Conservation (phyloP, 345 rosid genomes). For the Eutrema heterophyllum region DNA sequence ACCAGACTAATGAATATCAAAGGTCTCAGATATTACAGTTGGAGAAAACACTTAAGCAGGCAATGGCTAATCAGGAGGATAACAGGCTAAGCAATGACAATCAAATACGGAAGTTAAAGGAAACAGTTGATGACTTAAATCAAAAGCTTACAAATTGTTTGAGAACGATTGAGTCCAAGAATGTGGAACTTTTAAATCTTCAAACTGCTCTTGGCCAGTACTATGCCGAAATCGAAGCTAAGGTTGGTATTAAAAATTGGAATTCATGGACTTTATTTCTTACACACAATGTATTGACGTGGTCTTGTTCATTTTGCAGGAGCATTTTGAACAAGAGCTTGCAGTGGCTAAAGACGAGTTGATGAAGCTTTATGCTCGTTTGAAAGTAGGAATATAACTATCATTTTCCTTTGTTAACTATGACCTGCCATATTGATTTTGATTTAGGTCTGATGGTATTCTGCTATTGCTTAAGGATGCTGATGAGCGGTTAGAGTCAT, state of each 20-base stretch:
- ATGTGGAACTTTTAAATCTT: constrained; percentile 74
- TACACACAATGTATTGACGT: background rate
- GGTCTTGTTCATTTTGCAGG: constrained; percentile 33
- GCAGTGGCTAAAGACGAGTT: constrained; percentile 70
- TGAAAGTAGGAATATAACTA: constrained; percentile 43
- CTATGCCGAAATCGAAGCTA: constrained; percentile 90
- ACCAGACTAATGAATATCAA: constrained; percentile 55
- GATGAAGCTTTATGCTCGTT: constrained; percentile 45
- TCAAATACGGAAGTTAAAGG: constrained; percentile 56
- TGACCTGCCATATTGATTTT: background rate
- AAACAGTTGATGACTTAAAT: constrained; percentile 55
- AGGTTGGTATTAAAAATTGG: constrained; percentile 37
- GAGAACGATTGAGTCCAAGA: constrained; percentile 59
- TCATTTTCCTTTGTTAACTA: background rate
- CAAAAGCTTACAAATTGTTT: constrained; percentile 52
- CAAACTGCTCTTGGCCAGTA: constrained; percentile 97
- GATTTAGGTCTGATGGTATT: background rate
- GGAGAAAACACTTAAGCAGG: constrained; percentile 66
- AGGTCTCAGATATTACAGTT: constrained; percentile 57
- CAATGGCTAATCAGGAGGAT: constrained; percentile 58
- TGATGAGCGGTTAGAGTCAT: constrained; percentile 44
- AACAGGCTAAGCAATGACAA: constrained; percentile 38
- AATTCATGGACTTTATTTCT: background rate
- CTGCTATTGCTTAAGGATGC: constrained; percentile 38
- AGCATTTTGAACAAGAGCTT: constrained; percentile 70